A percentile compares a stretch with the other conserved stretches of the same genome.
These are phyloP conservation scores for Dipteronia dyeriana DNA, from an alignment of 345 rosid genomes.

Conservation along the genomic window DNA sequence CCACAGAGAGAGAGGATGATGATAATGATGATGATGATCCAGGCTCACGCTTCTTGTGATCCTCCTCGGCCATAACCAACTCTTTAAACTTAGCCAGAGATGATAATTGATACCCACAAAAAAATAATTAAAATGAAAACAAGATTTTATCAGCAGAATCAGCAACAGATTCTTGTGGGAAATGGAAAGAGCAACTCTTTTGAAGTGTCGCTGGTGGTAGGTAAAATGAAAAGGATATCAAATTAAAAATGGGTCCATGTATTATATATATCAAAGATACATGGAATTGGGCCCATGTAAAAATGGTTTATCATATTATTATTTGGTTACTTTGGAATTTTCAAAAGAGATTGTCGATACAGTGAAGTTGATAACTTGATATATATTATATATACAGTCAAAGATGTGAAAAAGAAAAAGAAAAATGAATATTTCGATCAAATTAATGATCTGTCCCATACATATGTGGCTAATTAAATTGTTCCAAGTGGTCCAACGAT, in stretches of 20 bases:
- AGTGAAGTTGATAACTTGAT: too few species aligned
- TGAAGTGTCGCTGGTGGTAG: slow-evolving; percentile 23
- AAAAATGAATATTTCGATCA: background rate
- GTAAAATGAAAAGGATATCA: slow-evolving; percentile 13
- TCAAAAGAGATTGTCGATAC: background rate
- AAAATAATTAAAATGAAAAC: background rate
- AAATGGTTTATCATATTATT: background rate
- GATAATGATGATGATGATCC: slow-evolving; percentile 18
- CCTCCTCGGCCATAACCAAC: slow-evolving; percentile 41
- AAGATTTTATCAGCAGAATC: background rate
- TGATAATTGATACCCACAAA: background rate
- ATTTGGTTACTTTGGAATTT: slow-evolving; percentile 4
- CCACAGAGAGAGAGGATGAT: slow-evolving; percentile 17
- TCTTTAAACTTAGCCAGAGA: slow-evolving; percentile 33
- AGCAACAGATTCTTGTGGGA: background rate
- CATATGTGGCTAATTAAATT: background rate
- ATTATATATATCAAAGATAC: too few species aligned
- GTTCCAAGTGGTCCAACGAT: background rate
- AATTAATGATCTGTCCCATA: background rate
- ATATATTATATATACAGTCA: too few species aligned
- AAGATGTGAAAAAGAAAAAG: too few species aligned
- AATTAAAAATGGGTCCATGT: too few species aligned
- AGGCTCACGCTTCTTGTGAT: slow-evolving; percentile 22
- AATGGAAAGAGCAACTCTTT: background rate
- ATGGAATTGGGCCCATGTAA: slow-evolving; percentile 12